Evolutionary conservation across 2,329 filamentous ascomycete species (phyloP).

Genomic region (Grosmannia serpens): DNA sequence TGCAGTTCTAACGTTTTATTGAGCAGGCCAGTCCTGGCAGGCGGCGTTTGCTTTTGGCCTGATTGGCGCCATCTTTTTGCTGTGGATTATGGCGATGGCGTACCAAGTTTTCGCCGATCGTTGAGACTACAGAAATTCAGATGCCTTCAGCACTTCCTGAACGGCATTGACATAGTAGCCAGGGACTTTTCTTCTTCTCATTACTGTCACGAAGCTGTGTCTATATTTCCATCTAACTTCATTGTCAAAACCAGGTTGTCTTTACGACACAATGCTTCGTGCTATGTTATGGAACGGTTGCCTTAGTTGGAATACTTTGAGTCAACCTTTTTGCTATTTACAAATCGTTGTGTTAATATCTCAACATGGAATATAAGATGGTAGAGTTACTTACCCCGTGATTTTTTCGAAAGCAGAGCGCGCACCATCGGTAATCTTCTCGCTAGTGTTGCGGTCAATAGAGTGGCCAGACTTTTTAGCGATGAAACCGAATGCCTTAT

Average conservation of each 20-base stretch:
- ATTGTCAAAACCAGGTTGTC: too few relatives aligned
- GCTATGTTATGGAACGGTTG: too few relatives aligned
- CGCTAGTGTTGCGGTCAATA: slow-evolving; percentile 13
- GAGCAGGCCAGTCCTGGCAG: slow-evolving; percentile 48
- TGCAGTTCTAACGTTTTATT: not conserved
- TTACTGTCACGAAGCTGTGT: too few relatives aligned
- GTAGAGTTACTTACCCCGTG: slow-evolving; percentile 20
- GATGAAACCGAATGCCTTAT: slow-evolving; percentile 17
- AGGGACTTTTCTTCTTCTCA: too few relatives aligned
- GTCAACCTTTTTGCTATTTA: slow-evolving; percentile 23
- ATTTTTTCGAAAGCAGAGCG: slow-evolving; percentile 25
- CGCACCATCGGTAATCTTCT: slow-evolving; percentile 23
- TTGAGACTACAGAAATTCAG: not conserved
- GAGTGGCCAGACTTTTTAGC: slow-evolving; percentile 17
- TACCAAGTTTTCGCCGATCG: slow-evolving; percentile 45
- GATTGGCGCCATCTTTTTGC: slow-evolving; percentile 45
- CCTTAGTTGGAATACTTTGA: slow-evolving; percentile 20
- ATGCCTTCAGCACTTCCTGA: too few relatives aligned
- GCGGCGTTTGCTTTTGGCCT: slow-evolving; percentile 52
- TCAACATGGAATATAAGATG: not conserved
- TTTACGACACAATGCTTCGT: too few relatives aligned
- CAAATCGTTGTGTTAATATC: not conserved
- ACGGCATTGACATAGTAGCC: too few relatives aligned
- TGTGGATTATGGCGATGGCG: slow-evolving; percentile 61
- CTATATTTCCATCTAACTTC: too few relatives aligned